These are phyloP conservation scores for Crataegus laevigata DNA, from an alignment of 306 rosid species.

Conservation along the genomic window DNA sequence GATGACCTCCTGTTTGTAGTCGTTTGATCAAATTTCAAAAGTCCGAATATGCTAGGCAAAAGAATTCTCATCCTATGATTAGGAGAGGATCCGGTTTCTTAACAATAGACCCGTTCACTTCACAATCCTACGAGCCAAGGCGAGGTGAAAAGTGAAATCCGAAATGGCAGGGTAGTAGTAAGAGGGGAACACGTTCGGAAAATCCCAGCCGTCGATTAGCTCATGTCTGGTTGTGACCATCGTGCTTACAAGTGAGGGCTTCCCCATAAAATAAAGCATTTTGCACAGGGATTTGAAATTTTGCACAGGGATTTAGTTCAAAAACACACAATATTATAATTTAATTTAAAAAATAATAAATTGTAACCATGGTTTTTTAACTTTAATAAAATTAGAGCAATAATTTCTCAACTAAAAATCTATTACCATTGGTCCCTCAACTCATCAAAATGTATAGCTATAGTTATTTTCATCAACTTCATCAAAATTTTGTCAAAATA, in stretches of 20 bases:
- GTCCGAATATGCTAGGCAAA: too few relatives aligned
- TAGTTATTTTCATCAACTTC: too few relatives aligned
- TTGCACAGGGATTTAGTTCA: constrained; percentile 12
- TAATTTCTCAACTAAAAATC: too few relatives aligned
- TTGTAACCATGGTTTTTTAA: rapidly evolving
- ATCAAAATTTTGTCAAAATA: too few relatives aligned
- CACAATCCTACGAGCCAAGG: constrained; percentile 11
- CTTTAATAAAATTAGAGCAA: too few relatives aligned
- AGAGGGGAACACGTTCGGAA: constrained; percentile 23
- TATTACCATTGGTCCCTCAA: too few relatives aligned
- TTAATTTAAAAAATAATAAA: not conserved
- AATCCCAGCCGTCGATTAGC: constrained; percentile 14
- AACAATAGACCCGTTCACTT: constrained; percentile 17
- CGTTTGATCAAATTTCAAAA: too few relatives aligned
- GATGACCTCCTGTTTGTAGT: too few relatives aligned
- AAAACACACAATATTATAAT: not conserved
- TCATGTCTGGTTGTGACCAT: constrained; percentile 24
- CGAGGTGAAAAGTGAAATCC: constrained; percentile 24
- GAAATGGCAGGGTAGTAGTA: not conserved
- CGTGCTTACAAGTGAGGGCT: constrained; percentile 25
- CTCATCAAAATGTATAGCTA: too few relatives aligned
- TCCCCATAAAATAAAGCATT: constrained; percentile 7
- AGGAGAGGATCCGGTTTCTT: too few relatives aligned
- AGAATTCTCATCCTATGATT: too few relatives aligned
- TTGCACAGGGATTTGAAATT: constrained; percentile 8